Evolutionary conservation across 345 rosid species (phyloP).

Genomic region (Aegle marmelos): DNA sequence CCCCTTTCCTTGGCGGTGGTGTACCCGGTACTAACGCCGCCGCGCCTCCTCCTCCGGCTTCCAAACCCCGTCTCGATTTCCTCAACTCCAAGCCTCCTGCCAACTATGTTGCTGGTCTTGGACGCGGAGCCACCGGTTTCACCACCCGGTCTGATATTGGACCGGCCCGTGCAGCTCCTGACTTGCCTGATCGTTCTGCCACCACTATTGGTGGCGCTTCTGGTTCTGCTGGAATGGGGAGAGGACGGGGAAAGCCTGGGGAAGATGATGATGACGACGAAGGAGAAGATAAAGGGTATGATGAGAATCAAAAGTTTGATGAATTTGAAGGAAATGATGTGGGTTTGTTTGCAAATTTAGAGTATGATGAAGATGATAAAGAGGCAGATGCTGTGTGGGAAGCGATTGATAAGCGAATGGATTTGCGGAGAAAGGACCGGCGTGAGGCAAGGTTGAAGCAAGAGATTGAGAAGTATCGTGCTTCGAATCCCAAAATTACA

Average conservation of each 20-base stretch:
- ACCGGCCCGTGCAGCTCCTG: slow-evolving; percentile 93
- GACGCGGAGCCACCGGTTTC: slow-evolving; percentile 96
- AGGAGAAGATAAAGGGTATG: slow-evolving; percentile 82
- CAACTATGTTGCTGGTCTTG: slow-evolving; percentile 91
- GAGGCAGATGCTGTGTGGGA: slow-evolving; percentile 99
- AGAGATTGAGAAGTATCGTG: slow-evolving; percentile 88
- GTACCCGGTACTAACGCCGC: slow-evolving; percentile 21
- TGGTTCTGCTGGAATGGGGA: slow-evolving; percentile 45
- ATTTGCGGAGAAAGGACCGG: slow-evolving; percentile 81
- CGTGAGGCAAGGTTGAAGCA: slow-evolving; percentile 82
- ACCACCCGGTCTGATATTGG: slow-evolving; percentile 98
- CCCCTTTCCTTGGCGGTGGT: slow-evolving; percentile 57
- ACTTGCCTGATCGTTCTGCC: slow-evolving; percentile 76
- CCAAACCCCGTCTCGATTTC: slow-evolving; percentile 79
- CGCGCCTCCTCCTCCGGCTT: slow-evolving; percentile 32
- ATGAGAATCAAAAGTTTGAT: slow-evolving; percentile 94
- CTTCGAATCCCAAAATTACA: slow-evolving; percentile 87
- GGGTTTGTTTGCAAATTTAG: slow-evolving; percentile 86
- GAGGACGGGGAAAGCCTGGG: slow-evolving; percentile 65
- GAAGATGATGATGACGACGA: slow-evolving; percentile 87
- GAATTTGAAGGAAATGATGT: slow-evolving; percentile 96
- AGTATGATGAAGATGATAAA: slow-evolving; percentile 90
- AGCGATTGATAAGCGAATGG: slow-evolving; percentile 82
- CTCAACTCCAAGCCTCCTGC: slow-evolving; percentile 81
- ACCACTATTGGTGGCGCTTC: slow-evolving; percentile 54